Percentiles rank a stretch among this genome's conserved stretches.
phyloP scores from a whole-genome alignment of 306 rosid species.

The Cicer bijugum region DNA sequence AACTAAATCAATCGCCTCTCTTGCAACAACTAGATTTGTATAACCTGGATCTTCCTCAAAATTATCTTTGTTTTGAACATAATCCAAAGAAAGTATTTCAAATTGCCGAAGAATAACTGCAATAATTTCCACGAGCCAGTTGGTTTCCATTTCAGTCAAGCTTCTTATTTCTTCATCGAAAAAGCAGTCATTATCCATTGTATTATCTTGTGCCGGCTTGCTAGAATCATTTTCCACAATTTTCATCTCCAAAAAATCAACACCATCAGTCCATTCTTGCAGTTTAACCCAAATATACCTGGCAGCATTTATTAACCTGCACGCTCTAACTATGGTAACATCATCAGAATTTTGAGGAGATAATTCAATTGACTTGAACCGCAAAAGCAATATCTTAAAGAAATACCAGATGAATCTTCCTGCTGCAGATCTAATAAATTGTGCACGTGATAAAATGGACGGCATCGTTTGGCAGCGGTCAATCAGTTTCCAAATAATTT shows the following conservation, averaged over 20 bases:
- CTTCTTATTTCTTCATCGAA: conserved; percentile 64
- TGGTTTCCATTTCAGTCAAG: conserved; percentile 69
- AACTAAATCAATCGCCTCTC: conserved; percentile 47
- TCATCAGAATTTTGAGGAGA: conserved; percentile 48
- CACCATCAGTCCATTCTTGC: conserved; percentile 69
- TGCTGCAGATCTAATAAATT: conserved; percentile 67
- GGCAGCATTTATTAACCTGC: conserved; percentile 67
- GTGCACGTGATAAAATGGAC: conserved; percentile 47
- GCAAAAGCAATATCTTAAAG: conserved; percentile 60
- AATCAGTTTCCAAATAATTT: conserved; percentile 68
- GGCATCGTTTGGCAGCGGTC: conserved; percentile 71
- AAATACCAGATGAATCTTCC: conserved; percentile 75
- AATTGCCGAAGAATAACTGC: conserved; percentile 65
- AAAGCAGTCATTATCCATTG: conserved; percentile 48
- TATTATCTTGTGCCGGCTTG: conserved; percentile 41
- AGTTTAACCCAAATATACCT: conserved; percentile 63
- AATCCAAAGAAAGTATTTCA: conserved; percentile 65
- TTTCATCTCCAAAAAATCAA: conserved; percentile 74
- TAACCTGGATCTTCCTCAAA: conserved; percentile 48
- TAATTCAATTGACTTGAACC: conserved; percentile 57
- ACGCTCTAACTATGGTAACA: conserved; percentile 49
- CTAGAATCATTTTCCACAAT: conserved; percentile 60
- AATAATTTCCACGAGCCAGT: conserved; percentile 77
- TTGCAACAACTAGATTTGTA: conserved; percentile 32
- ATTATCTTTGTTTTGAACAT: conserved; percentile 51